These are phyloP conservation scores for Pestalotiopsis sp. DNA, from an alignment of 2,329 filamentous ascomycete genomes.

Conservation along the genomic window DNA sequence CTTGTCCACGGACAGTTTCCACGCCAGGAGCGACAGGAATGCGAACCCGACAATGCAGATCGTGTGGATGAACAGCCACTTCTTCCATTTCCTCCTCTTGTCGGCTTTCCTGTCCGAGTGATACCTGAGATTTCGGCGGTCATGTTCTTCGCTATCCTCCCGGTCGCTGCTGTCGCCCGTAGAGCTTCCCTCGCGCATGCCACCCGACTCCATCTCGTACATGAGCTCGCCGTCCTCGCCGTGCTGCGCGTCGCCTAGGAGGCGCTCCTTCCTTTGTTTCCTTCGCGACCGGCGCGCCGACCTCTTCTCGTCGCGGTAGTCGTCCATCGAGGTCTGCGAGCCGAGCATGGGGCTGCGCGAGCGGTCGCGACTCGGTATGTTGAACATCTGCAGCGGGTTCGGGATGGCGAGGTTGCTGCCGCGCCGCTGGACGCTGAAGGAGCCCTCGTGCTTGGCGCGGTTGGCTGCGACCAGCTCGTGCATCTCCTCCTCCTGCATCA, in stretches of 20 bases:
- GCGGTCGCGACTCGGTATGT: conserved; percentile 38
- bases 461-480: conserved; percentile 61
- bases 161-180: conserved; percentile 66
- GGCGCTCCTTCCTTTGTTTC: conserved; percentile 54
- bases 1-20: conserved; percentile 58
- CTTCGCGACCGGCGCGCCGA: conserved; percentile 52
- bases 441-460: conserved; percentile 45
- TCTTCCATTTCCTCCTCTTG: conserved; percentile 56
- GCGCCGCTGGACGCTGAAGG: conserved; percentile 34
- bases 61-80: conserved; percentile 56
- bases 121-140: conserved; percentile 55
- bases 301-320: conserved; percentile 54
- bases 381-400: conserved; percentile 49
- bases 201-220: conserved; percentile 78
- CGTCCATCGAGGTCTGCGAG: conserved; percentile 49
- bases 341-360: conserved; percentile 15
- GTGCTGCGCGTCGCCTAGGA: conserved; percentile 56
- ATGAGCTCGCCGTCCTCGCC: conserved; percentile 78
- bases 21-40: conserved; percentile 59
- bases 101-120: conserved; percentile 49
- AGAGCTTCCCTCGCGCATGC: conserved; percentile 66
- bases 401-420: conserved; percentile 54
- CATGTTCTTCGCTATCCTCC: conserved; percentile 61
- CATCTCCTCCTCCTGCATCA: conserved; percentile 77
- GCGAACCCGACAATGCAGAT: conserved; percentile 57